Base-by-base conservation (phyloP, 2,329 filamentous ascomycete species). In the Knoxdaviesia capensis region DNA sequence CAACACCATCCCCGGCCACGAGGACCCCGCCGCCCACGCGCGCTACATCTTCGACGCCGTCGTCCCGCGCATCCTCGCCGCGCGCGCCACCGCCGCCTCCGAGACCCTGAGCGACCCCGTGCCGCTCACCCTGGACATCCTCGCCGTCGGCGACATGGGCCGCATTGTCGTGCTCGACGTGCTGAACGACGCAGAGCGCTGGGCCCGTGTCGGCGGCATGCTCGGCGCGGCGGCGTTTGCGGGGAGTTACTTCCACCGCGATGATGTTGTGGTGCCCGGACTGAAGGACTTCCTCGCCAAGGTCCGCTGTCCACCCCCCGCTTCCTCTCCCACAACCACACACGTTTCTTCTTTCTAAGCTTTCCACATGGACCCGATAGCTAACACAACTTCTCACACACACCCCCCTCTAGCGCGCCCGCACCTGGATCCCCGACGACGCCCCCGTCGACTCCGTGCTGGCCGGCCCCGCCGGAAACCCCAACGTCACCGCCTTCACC, bases 81-180 rank as follows among this genome's bases (percentile, higher is more conserved):
- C 20, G 20, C 20, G 20, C 20, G 20, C 20, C 20, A 20, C 20
- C 20, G 20, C 20, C 20, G 20, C 20, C 20, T 2, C 20, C 20
- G 20, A 20, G 20, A 20, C 60, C 6, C 46, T 75, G 5, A 58
- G 71, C 0, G 52, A 59, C 0, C 43, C 59, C 0, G 55, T 65
- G 1, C 72, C 74, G 0, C 66, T 65, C 38, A 52, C 20, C 20
- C 2, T 93, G 20, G 76, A 86, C 52, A 54, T 94, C 32, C 64
- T 94, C 39, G 82, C 71, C 1, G 60, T 90, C 10, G 75, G 79
- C 2, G 74, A 80, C 43, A 32, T 39, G 9, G 76, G 75, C 4
- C 76, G 74, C 0, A 66, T 76, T 32, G 59, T 65, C 2, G 61
- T 74, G 0, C 56, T 77, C 31, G 52, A 59, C 9, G 77, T 80